Evolutionary conservation across 768 basidiomycete species (phyloP).

Genomic region (Suillus weaverae): DNA sequence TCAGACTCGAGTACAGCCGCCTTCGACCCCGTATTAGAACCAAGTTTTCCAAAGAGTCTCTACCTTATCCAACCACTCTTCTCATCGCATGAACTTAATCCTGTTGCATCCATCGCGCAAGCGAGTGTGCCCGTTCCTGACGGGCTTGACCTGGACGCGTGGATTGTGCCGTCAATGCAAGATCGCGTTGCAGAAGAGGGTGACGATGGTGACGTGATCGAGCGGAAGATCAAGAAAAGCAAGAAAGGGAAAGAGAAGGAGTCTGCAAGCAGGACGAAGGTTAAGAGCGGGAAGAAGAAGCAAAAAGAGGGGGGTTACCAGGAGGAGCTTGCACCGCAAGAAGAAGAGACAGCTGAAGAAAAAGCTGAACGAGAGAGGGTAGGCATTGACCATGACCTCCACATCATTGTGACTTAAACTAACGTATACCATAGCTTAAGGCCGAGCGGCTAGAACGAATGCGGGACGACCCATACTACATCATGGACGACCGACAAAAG

Average conservation of each 20-base stretch:
- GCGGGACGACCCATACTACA: conserved; percentile 90
- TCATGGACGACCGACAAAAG: conserved; percentile 59
- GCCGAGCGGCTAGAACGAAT: conserved; percentile 74
- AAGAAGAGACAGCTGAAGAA: conserved; percentile 58
- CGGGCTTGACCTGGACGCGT: conserved; percentile 81
- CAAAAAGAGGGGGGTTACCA: conserved; percentile 25
- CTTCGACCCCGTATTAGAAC: conserved; percentile 42
- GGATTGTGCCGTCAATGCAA: conserved; percentile 71
- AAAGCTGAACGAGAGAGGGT: conserved; percentile 64
- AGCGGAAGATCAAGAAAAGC: conserved; percentile 42
- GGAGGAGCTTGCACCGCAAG: conserved; percentile 40
- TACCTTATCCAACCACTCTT: conserved; percentile 84
- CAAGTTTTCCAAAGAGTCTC: conserved; percentile 84
- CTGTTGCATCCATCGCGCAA: conserved; percentile 81
- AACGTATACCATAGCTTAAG: conserved; percentile 51
- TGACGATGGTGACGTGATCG: conserved; percentile 37
- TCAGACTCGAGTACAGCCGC: conserved; percentile 37
- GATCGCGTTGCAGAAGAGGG: conserved; percentile 27
- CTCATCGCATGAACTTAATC: conserved; percentile 75
- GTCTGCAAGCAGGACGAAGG: conserved; percentile 23
- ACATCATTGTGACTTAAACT: conserved; percentile 8
- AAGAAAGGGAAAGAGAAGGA: conserved; percentile 51
- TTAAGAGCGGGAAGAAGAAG: conserved; percentile 48
- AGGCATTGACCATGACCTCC: conserved; percentile 20
- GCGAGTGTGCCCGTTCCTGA: conserved; percentile 78